Evolutionary conservation across 768 basidiomycete genomes (phyloP).

Genomic region (Suillus placidus): DNA sequence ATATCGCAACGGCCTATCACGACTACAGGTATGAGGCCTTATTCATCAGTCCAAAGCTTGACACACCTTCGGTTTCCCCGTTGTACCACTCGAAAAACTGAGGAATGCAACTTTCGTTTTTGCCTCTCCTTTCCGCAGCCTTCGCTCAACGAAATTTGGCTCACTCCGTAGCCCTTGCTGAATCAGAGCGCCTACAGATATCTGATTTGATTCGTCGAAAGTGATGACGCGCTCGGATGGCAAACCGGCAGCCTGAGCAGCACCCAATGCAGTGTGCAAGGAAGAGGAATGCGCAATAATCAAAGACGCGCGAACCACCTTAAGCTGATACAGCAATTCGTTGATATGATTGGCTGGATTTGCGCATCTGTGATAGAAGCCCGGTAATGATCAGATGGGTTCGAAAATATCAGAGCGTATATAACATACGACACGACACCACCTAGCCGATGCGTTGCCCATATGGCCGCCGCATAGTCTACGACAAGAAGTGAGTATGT

Average conservation of each 20-base stretch:
- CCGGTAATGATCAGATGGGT: not conserved
- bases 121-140: constrained; percentile 57
- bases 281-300: constrained; percentile 35
- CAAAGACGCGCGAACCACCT: constrained; percentile 28
- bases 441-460: constrained; percentile 63
- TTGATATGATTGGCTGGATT: constrained; percentile 39
- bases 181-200: constrained; percentile 53
- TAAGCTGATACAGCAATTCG: constrained; percentile 37
- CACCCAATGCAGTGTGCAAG: constrained; percentile 30
- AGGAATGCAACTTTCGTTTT: constrained; percentile 66
- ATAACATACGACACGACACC: constrained; percentile 56
- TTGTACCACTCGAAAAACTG: constrained; percentile 77
- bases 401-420: constrained; percentile 6
- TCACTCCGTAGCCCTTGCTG: constrained; percentile 40
- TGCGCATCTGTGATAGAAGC: constrained; percentile 27
- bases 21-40: too few species aligned
- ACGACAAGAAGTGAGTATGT: not conserved
- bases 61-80: constrained; percentile 48
- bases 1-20: constrained; percentile 61
- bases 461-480: constrained; percentile 60
- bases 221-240: constrained; percentile 32
- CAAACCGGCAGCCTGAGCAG: constrained; percentile 34
- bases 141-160: constrained; percentile 47
- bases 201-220: constrained; percentile 23
- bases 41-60: not conserved